A percentile compares a stretch with the other conserved stretches of the same genome.
phyloP scores from a whole-genome alignment of 2,329 filamentous ascomycete species.

The Aaosphaeria arxii region DNA sequence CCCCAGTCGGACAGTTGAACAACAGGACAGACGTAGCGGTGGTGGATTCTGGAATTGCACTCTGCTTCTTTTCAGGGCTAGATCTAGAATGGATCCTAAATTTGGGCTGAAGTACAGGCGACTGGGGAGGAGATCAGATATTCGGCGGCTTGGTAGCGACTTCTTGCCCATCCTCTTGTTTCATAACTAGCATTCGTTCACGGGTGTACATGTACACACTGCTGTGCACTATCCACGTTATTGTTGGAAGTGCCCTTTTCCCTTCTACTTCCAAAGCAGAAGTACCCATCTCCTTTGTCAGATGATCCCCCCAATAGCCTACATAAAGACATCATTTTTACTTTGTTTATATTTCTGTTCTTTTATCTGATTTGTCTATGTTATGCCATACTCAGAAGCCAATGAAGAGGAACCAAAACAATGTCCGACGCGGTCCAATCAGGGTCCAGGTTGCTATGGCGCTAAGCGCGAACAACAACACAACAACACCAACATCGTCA shows the following conservation, averaged over 20 bases:
- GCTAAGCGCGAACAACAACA: slow-evolving; percentile 15
- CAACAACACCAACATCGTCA: slow-evolving; percentile 30
- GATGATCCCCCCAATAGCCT: neutral
- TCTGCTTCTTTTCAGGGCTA: slow-evolving; percentile 4
- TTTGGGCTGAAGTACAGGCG: neutral
- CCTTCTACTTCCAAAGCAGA: slow-evolving; percentile 5
- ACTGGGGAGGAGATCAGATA: slow-evolving; percentile 8
- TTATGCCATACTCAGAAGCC: too few species aligned
- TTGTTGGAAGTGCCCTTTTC: neutral
- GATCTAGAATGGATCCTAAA: slow-evolving; percentile 6
- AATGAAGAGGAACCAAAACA: too few species aligned
- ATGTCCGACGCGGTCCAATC: too few species aligned
- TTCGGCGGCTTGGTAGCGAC: neutral
- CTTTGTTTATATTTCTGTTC: neutral
- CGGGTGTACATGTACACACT: slow-evolving; percentile 10
- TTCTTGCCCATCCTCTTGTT: slow-evolving; percentile 1
- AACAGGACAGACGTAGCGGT: slow-evolving; percentile 2
- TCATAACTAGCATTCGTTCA: slow-evolving; percentile 12
- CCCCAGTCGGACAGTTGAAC: slow-evolving; percentile 29
- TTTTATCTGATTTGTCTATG: too few species aligned
- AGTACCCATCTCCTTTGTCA: neutral
- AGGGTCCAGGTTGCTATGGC: slow-evolving; percentile 10
- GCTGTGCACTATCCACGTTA: too few species aligned
- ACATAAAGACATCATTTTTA: neutral
- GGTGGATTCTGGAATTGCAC: neutral